Conservation (phyloP, 305 asterid genomes). For the Solanum aculeatissimum region DNA sequence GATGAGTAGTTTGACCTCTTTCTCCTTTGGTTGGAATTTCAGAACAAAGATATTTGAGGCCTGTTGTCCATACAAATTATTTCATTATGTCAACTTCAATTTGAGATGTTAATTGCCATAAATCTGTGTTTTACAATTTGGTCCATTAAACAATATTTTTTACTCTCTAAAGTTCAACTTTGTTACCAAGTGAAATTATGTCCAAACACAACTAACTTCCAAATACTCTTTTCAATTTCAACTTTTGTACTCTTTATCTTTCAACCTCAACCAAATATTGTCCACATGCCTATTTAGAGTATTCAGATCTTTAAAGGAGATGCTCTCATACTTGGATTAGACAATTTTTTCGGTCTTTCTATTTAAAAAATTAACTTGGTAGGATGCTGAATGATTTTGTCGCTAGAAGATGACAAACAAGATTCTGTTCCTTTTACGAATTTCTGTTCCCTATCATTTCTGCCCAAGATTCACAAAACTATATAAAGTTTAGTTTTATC, state of each 20-base stretch:
- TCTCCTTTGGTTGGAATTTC: neutral
- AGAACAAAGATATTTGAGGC: neutral
- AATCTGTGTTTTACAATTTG: neutral
- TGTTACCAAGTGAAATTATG: neutral
- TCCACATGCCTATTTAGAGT: neutral
- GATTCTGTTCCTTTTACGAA: neutral
- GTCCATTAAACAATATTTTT: neutral
- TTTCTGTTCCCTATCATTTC: neutral
- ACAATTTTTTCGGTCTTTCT: neutral
- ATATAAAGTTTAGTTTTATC: neutral
- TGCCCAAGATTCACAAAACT: neutral
- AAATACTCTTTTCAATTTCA: neutral
- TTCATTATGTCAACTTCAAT: neutral
- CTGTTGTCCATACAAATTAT: neutral
- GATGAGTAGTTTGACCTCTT: neutral
- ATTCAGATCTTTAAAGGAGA: neutral
- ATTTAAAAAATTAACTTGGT: neutral
- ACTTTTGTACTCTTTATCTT: neutral
- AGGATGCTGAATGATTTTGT: neutral
- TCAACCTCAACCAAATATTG: neutral
- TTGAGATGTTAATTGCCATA: neutral
- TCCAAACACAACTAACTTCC: neutral
- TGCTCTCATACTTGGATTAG: neutral
- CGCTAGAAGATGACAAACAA: neutral
- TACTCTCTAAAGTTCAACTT: neutral